Conservation (phyloP, 2,329 filamentous ascomycete species). For the Emergomyces africanus region DNA sequence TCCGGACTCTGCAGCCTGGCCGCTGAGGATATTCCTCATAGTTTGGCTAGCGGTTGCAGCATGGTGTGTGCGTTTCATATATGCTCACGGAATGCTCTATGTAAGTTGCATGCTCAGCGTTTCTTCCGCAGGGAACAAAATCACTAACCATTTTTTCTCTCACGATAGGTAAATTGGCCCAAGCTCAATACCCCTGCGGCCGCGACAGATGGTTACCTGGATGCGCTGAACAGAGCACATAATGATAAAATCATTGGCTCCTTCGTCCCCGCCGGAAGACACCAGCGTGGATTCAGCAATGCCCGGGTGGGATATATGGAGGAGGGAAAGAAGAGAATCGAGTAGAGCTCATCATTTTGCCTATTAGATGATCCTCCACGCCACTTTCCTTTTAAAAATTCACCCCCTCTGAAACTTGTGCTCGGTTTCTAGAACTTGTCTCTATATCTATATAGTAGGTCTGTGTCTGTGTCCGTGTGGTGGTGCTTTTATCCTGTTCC, state of each 20-base stretch:
- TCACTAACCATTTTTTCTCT: background rate
- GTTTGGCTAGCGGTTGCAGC: conserved; percentile 59
- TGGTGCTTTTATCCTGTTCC: background rate
- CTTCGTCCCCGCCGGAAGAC: conserved; percentile 48
- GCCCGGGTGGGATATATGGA: conserved; percentile 74
- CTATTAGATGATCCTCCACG: background rate
- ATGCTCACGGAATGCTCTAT: conserved; percentile 78
- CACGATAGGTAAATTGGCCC: conserved; percentile 85
- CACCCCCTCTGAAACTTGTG: background rate
- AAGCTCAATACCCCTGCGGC: conserved; percentile 84
- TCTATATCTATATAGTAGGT: conserved; percentile 4
- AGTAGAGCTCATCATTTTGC: conserved; percentile 29
- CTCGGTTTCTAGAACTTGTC: conserved; percentile 2
- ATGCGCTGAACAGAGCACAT: conserved; percentile 68
- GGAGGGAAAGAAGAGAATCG: conserved; percentile 97
- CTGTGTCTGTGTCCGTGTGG: too few relatives aligned
- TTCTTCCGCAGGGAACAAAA: conserved; percentile 5
- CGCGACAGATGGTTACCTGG: conserved; percentile 76
- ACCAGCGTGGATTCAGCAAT: conserved; percentile 75
- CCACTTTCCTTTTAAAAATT: background rate
- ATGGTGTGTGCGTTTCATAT: conserved; percentile 67
- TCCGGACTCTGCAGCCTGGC: conserved; percentile 64
- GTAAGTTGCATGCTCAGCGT: conserved; percentile 45
- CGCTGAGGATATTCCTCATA: conserved; percentile 67
- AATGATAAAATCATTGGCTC: conserved; percentile 72